These are phyloP conservation scores for Pelargonium nanum DNA, from an alignment of 345 rosid genomes.

Conservation along the genomic window DNA sequence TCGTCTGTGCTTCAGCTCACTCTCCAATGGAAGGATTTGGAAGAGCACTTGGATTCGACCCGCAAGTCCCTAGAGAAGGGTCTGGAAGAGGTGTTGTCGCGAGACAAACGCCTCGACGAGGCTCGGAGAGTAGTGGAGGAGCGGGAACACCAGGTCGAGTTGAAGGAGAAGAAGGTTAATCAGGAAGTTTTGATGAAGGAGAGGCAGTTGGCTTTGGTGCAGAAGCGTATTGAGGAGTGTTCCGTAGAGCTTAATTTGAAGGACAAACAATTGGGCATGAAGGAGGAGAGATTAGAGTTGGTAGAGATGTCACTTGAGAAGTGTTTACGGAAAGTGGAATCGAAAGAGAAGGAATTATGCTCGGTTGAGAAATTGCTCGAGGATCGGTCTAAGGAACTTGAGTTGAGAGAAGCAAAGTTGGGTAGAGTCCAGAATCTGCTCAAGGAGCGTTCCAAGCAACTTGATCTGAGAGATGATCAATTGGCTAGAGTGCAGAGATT, in stretches of 20 bases:
- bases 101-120: not conserved
- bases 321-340: not conserved
- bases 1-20: not conserved
- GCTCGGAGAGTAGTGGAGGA: not conserved
- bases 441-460: not conserved
- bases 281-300: not conserved
- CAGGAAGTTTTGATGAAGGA: not conserved
- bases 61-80: not conserved
- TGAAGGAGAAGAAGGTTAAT: not conserved
- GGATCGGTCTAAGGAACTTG: conserved; percentile 2
- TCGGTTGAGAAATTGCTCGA: not conserved
- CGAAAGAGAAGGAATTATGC: not conserved
- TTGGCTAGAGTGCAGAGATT: not conserved
- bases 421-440: not conserved
- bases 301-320: not conserved
- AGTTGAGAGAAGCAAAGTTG: conserved; percentile 3
- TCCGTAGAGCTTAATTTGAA: conserved; percentile 6
- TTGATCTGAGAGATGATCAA: not conserved
- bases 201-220: not conserved
- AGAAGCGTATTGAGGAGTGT: conserved; percentile 4
- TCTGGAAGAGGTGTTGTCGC: not conserved
- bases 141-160: not conserved
- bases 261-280: not conserved
- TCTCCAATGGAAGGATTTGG: conserved; percentile 11
- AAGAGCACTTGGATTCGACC: conserved; percentile 8